Base-by-base conservation (phyloP, 345 rosid species). In the Aquilaria yunnanensis region DNA sequence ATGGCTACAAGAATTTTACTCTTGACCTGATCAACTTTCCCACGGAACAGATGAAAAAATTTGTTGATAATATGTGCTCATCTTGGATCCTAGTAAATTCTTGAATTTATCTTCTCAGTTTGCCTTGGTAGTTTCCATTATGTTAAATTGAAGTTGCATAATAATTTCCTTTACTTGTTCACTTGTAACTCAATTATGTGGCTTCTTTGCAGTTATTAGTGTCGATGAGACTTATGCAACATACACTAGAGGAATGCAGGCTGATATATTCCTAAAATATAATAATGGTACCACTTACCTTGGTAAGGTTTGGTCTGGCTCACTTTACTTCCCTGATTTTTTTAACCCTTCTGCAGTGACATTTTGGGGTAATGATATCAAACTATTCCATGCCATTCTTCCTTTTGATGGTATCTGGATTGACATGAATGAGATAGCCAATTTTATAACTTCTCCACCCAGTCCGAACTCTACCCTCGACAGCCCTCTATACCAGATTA, bases 341-440 rank as follows among this genome's bases (percentile, higher is more conserved):
- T 59, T 82, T 34, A 77, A 89, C 52, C 88, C 90, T 2, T 64
- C 34, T 3, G 62, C 79, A 14, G 51, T 54, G 57, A 47, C 58
- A 51, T 89, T 62, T 60, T 89, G 96, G 96, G 63, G 62, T 33
- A 71, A 73, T 8, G 96, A 89, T 63, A 84, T 89, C 71, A 66
- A 75, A 59, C 49, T 57, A 12, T 89, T 86, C 64, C 78, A 63
- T 8, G 73, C 81, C 5, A 14, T 62, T 64, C 73, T 89, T 10
- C 79, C 83, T 1, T 30, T 82, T 14, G 96, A 89, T 66, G 96
- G 93, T 56, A 34, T 86, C 49, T 89, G 96, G 96, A 47, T 89
- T 49, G 96, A 89, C 74, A 89, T 89, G 96, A 89, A 89, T 13
- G 93, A 86, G 78, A 0, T 82, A 12, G 72, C 93, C 23, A 89